Percentiles rank a stretch among this genome's conserved stretches.
Conservation (phyloP, 495 filamentous ascomycete genomes). For the Lasiosphaeria hispida region DNA sequence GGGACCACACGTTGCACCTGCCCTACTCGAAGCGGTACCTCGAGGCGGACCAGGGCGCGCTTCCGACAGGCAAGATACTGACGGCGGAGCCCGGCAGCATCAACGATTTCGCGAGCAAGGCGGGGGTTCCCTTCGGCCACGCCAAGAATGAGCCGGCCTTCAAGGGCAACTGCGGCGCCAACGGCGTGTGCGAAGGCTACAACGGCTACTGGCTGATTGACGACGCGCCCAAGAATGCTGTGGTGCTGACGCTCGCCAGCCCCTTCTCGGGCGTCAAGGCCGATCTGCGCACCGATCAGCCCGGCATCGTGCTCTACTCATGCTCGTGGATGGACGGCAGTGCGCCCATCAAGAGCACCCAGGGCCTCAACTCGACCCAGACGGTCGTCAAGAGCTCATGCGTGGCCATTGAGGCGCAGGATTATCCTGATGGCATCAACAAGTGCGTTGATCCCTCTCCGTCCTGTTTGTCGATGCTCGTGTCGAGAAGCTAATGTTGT, state of each 20-base stretch:
- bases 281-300: constrained; percentile 68
- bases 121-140: constrained; percentile 62
- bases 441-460: constrained; percentile 43
- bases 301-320: constrained; percentile 67
- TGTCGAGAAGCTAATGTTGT: constrained; percentile 18
- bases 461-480: background rate
- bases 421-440: constrained; percentile 78
- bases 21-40: constrained; percentile 71
- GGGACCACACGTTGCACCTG: constrained; percentile 69
- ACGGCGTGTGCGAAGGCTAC: constrained; percentile 69
- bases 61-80: constrained; percentile 70
- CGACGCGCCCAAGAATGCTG: constrained; percentile 56
- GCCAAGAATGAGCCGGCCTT: constrained; percentile 57
- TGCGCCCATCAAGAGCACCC: constrained; percentile 56
- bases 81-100: constrained; percentile 55
- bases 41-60: constrained; percentile 62
- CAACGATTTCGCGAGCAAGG: constrained; percentile 66
- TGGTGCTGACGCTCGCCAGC: constrained; percentile 57
- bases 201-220: constrained; percentile 76
- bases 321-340: constrained; percentile 71
- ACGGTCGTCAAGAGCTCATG: constrained; percentile 57
- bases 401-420: constrained; percentile 60
- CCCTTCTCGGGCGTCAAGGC: constrained; percentile 63
- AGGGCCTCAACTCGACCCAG: constrained; percentile 54
- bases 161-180: constrained; percentile 62